Evolutionary conservation across 2,329 filamentous ascomycete species (phyloP), one percentile per base, ranked within the genome.

Genomic region (Apiospora pterosperma): DNA sequence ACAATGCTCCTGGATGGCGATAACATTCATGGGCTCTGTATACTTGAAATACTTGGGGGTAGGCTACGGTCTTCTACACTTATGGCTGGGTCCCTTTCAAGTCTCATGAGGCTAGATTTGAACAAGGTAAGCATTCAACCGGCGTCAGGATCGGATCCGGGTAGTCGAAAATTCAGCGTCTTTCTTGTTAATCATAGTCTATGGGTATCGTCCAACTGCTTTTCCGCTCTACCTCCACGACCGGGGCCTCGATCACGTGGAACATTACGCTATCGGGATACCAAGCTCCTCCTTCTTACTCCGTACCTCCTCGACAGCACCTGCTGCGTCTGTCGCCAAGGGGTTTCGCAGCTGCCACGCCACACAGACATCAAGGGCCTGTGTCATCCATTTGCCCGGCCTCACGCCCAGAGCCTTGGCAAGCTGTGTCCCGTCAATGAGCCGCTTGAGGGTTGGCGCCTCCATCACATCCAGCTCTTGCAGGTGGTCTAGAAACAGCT

Each of bases 281-380:
- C 79, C 82, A 63, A 91, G 72, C 71, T 90, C 86, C 28, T 79
- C 75, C 66, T 78, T 82, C 67, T 78, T 81, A 63, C 72, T 75
- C 59, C 78, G 76, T 28, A 92, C 83, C 71, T 89, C 86, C 59
- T 88, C 83, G 62, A 93, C 78, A 1, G 85, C 89, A 3, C 81
- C 85, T 7, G 79, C 71, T 7, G 82, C 77, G 67, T 94, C 90
- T 4, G 83, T 86, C 64, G 80, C 81, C 4, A 82, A 82, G 0
- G 93, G 92, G 73, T 98, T 88, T 41, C 92, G 85, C 62, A 98
- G 84, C 77, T 98, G 96, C 93, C 94, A 98, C 66, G 89, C 88
- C 77, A 96, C 86, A 66, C 92, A 91, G 4, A 93, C 81, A 36
- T 96, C 90, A 59, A 97, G 79, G 4, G 93, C 93, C 58, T 84